Evolutionary conservation across 257 asterid genomes (phyloP).

Genomic region (Solanum boliviense): DNA sequence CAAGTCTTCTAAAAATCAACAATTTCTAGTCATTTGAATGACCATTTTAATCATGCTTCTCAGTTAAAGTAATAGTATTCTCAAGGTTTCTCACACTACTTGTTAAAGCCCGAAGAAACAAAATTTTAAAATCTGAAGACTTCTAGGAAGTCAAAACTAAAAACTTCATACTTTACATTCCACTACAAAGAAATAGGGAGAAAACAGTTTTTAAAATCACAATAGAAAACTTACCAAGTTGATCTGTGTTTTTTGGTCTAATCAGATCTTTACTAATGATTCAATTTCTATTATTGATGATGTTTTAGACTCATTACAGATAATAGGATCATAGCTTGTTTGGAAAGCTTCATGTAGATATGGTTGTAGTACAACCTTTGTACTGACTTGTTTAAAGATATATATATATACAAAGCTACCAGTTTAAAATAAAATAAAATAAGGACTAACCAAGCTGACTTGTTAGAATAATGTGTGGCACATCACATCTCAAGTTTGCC

Average conservation of each 20-base stretch:
- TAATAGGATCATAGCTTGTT: not conserved
- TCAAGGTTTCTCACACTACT: not conserved
- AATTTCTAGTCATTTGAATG: not conserved
- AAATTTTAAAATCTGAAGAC: not conserved
- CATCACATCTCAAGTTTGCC: not conserved
- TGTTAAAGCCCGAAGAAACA: not conserved
- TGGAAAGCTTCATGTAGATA: not conserved
- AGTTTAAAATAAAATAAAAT: accelerated
- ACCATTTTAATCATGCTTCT: not conserved
- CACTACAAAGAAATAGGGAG: not conserved
- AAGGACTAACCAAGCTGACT: not conserved
- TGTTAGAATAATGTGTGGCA: not conserved
- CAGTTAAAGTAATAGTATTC: not conserved
- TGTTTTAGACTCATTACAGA: not conserved
- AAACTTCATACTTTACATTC: not conserved
- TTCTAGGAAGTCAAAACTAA: not conserved
- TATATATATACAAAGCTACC: not conserved
- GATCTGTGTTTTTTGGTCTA: not conserved
- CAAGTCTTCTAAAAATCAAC: not conserved
- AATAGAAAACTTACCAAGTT: not conserved
- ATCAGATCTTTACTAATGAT: not conserved
- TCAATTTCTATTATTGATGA: not conserved
- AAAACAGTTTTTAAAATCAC: not conserved
- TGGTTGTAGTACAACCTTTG: not conserved
- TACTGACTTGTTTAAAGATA: not conserved